These are phyloP conservation scores for Austroboletus festivus DNA, from an alignment of 768 basidiomycete genomes.

Conservation along the genomic window DNA sequence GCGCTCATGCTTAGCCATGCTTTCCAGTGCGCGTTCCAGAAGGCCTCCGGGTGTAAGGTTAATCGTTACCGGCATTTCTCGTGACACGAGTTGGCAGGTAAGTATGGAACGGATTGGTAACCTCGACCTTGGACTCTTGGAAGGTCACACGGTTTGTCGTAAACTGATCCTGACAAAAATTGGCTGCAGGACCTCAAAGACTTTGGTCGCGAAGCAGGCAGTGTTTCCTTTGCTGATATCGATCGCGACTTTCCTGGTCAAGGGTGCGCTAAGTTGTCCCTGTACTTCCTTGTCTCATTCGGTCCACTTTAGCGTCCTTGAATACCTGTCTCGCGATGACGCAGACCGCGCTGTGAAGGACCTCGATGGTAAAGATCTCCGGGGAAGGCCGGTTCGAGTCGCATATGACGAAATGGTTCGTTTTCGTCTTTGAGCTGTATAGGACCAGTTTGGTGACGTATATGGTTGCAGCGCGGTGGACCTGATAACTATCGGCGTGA, in stretches of 20 bases:
- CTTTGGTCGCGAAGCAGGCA: slow-evolving; percentile 91
- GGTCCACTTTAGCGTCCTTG: slow-evolving; percentile 63
- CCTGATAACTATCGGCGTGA: slow-evolving; percentile 76
- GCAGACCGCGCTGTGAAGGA: slow-evolving; percentile 91
- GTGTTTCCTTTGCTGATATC: slow-evolving; percentile 92
- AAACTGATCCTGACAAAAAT: slow-evolving; percentile 23
- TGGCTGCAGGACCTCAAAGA: slow-evolving; percentile 89
- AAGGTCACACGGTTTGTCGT: slow-evolving; percentile 22
- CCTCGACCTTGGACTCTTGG: slow-evolving; percentile 1
- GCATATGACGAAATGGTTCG: slow-evolving; percentile 60
- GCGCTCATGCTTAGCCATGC: slow-evolving; percentile 13
- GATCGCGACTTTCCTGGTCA: slow-evolving; percentile 82
- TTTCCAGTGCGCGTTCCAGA: slow-evolving; percentile 59
- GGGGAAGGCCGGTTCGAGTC: slow-evolving; percentile 77
- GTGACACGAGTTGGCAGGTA: slow-evolving; percentile 99
- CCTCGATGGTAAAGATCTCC: slow-evolving; percentile 82
- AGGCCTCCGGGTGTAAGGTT: slow-evolving; percentile 81
- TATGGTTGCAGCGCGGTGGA: slow-evolving; percentile 50
- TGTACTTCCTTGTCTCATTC: slow-evolving; percentile 1
- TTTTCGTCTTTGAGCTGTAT: slow-evolving; percentile 11
- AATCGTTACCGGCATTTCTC: slow-evolving; percentile 83
- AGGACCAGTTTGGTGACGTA: not conserved
- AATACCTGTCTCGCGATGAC: slow-evolving; percentile 85
- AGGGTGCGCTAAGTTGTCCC: slow-evolving; percentile 56
- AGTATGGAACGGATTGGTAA: slow-evolving; percentile 31